Percentiles rank a stretch among this genome's conserved stretches.
Conservation (phyloP, 331 rosid species). For the Quercus phellos region DNA sequence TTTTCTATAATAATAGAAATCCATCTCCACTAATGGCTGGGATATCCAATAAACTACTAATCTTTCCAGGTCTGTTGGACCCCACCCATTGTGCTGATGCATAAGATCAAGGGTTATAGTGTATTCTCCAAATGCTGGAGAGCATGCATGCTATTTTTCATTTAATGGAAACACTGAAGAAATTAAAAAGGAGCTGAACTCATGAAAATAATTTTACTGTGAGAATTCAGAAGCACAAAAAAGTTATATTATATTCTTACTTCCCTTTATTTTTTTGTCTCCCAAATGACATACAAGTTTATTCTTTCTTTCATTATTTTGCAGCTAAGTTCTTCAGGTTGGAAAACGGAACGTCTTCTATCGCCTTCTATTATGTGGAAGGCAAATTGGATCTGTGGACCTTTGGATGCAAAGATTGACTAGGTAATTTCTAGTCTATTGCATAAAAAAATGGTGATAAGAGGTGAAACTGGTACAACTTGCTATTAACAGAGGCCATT, state of each 20-base stretch:
- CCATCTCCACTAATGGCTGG: not conserved
- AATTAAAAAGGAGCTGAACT: not conserved
- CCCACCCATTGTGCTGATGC: not conserved
- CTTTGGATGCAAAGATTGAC: slow-evolving; percentile 55
- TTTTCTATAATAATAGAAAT: not conserved
- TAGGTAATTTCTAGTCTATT: slow-evolving; percentile 21
- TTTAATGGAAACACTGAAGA: not conserved
- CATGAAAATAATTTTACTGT: not conserved
- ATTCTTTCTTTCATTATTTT: not conserved
- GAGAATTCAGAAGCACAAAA: not conserved
- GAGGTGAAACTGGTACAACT: slow-evolving; percentile 6
- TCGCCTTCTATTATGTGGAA: slow-evolving; percentile 69
- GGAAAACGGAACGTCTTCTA: slow-evolving; percentile 92
- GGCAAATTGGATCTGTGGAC: slow-evolving; percentile 65
- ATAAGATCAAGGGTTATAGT: not conserved
- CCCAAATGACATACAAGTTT: not conserved
- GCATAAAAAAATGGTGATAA: not conserved
- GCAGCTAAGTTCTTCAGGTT: slow-evolving; percentile 73
- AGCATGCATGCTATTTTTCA: not conserved
- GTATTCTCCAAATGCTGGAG: not conserved
- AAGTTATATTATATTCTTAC: not conserved
- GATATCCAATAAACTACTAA: not conserved
- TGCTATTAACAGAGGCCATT: slow-evolving; percentile 7
- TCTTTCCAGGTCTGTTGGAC: not conserved
- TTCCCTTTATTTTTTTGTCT: not conserved